A percentile compares a stretch with the other conserved stretches of the same genome.
Evolutionary conservation across 225 moss, liverwort and hornwort species (phyloP).

Genomic region (Asterella californica): DNA sequence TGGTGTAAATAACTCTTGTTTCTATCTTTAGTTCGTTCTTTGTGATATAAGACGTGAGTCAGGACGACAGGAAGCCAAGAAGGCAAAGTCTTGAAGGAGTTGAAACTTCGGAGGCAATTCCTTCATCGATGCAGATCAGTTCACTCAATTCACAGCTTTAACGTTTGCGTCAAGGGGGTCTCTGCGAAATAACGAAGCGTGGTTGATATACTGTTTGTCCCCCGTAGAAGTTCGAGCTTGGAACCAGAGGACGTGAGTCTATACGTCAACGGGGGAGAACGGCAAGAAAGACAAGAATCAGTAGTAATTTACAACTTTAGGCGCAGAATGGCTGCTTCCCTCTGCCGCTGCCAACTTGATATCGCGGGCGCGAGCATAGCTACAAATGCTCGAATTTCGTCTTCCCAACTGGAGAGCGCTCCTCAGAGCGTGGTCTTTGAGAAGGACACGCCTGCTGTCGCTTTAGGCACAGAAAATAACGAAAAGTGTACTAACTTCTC

Average conservation of each 20-base stretch:
- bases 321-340: slow-evolving; percentile 24
- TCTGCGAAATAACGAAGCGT: too few relatives aligned
- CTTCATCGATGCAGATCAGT: too few relatives aligned
- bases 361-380: background rate
- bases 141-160: too few relatives aligned
- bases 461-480: slow-evolving; percentile 14
- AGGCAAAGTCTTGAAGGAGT: background rate
- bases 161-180: too few relatives aligned
- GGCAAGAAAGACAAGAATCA: background rate
- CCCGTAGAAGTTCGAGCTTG: too few relatives aligned
- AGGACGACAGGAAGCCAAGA: background rate
- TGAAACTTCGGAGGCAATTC: too few relatives aligned
- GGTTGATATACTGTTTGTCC: too few relatives aligned
- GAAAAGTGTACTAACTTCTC: background rate
- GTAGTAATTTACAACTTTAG: background rate
- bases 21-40: background rate
- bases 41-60: background rate
- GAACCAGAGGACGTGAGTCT: background rate
- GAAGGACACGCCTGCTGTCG: slow-evolving; percentile 17
- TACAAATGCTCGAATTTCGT: slow-evolving; percentile 12
- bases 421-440: slow-evolving; percentile 9
- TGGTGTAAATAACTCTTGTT: background rate
- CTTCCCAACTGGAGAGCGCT: slow-evolving; percentile 7
- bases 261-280: too few relatives aligned
- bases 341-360: slow-evolving; percentile 25